Evolutionary conservation across 441 rosid genomes (phyloP).

Genomic region (Pelargonium citronellum): DNA sequence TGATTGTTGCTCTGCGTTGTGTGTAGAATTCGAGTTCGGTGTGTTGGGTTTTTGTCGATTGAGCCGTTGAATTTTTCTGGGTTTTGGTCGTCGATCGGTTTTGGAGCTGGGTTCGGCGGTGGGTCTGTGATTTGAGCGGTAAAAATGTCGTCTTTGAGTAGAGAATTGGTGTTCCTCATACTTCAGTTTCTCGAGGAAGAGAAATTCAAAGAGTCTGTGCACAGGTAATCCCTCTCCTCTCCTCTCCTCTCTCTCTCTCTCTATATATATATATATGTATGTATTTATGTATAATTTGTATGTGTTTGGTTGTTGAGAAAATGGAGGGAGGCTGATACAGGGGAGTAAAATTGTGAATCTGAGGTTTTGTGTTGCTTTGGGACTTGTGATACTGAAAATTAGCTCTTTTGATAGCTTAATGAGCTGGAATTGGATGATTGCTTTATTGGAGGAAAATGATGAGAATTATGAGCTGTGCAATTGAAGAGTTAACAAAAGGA

Average conservation of each 20-base stretch:
- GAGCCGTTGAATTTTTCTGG: background rate
- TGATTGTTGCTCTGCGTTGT: background rate
- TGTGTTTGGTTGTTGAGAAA: too few relatives aligned
- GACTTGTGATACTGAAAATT: background rate
- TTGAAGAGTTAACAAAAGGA: background rate
- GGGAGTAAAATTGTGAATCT: background rate
- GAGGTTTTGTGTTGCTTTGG: background rate
- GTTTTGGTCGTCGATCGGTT: background rate
- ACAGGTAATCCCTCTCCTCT: slow-evolving; percentile 37
- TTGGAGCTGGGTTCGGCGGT: background rate
- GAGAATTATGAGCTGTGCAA: too few relatives aligned
- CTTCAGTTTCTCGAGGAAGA: slow-evolving; percentile 83
- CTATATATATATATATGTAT: background rate
- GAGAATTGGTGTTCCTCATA: slow-evolving; percentile 74
- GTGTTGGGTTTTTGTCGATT: background rate
- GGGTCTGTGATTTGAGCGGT: background rate
- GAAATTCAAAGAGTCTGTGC: slow-evolving; percentile 67
- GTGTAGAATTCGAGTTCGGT: background rate
- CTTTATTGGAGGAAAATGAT: too few relatives aligned
- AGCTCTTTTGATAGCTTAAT: background rate
- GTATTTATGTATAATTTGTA: too few relatives aligned
- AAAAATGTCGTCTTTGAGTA: slow-evolving; percentile 59
- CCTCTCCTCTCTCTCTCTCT: background rate
- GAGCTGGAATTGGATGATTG: background rate
- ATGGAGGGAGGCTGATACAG: too few relatives aligned